Conservation (phyloP, 805 yeast species). For the Candida takata region DNA sequence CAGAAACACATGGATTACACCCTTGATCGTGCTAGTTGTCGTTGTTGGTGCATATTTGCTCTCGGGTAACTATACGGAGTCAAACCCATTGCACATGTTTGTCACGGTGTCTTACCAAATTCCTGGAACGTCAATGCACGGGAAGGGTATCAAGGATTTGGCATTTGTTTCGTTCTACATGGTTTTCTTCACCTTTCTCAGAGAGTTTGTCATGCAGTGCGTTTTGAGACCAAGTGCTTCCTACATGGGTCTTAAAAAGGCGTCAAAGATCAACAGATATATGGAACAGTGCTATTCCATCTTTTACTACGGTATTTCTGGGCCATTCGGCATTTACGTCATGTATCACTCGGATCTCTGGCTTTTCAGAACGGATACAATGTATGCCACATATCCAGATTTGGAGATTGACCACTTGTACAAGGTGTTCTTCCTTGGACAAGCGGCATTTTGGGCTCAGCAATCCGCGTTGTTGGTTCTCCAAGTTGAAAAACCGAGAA, state of each 20-base stretch:
- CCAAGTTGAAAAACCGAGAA: conserved; percentile 91
- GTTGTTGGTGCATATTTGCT: conserved; percentile 40
- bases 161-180: conserved; percentile 73
- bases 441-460: conserved; percentile 97
- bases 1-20: conserved; percentile 66
- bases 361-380: conserved; percentile 80
- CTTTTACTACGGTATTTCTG: conserved; percentile 70
- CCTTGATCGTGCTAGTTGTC: conserved; percentile 41
- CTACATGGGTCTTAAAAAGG: conserved; percentile 38
- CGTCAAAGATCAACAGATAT: conserved; percentile 64
- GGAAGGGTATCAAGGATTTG: conserved; percentile 81
- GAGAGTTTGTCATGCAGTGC: conserved; percentile 88
- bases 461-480: conserved; percentile 78
- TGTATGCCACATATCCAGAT: conserved; percentile 83
- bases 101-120: conserved; percentile 59
- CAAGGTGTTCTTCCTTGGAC: conserved; percentile 80
- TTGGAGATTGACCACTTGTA: conserved; percentile 57
- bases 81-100: conserved; percentile 59
- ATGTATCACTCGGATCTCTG: conserved; percentile 82
- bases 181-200: conserved; percentile 78
- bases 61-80: conserved; percentile 49
- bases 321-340: conserved; percentile 84
- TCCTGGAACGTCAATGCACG: conserved; percentile 63
- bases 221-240: conserved; percentile 67
- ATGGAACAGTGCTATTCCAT: conserved; percentile 90